Evolutionary conservation across 352 stramenopile species (phyloP).

Genomic region (Phytopythium delawarense): DNA sequence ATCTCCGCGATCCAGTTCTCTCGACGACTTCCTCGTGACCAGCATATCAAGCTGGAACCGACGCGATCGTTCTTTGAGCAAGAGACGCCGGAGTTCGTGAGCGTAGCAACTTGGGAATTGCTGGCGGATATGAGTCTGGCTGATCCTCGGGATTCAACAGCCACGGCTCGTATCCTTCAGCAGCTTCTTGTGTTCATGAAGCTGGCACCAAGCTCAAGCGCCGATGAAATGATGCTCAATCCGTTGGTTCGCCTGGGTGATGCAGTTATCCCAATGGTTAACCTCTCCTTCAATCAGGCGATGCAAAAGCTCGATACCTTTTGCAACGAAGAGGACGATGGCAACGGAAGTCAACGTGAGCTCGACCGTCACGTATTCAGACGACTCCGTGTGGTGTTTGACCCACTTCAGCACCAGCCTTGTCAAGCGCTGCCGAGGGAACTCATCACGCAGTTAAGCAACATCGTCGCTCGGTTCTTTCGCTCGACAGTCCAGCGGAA

Average conservation of each 20-base stretch:
- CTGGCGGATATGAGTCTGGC: not conserved
- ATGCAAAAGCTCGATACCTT: not conserved
- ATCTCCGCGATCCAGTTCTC: slow-evolving; percentile 2
- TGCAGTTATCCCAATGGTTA: not conserved
- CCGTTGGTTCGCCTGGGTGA: not conserved
- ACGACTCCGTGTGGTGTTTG: not conserved
- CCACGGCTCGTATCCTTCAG: not conserved
- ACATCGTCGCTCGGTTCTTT: slow-evolving; percentile 1
- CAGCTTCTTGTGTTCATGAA: not conserved
- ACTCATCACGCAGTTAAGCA: not conserved
- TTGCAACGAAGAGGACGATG: not conserved
- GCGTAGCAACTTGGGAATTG: not conserved
- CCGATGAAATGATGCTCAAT: not conserved
- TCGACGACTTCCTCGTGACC: not conserved
- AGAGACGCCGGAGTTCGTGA: not conserved
- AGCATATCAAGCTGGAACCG: not conserved
- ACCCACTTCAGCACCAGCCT: not conserved
- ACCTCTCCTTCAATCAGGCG: not conserved
- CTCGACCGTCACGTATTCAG: not conserved
- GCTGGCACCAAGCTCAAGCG: not conserved
- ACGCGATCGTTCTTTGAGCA: not conserved
- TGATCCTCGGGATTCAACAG: not conserved
- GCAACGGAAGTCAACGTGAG: not conserved
- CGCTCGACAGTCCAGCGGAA: not conserved
- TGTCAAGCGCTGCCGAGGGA: not conserved